A percentile compares a stretch with the other conserved stretches of the same genome.
Evolutionary conservation across 2,329 filamentous ascomycete genomes (phyloP).

Genomic region (Juglanconis juglandina): DNA sequence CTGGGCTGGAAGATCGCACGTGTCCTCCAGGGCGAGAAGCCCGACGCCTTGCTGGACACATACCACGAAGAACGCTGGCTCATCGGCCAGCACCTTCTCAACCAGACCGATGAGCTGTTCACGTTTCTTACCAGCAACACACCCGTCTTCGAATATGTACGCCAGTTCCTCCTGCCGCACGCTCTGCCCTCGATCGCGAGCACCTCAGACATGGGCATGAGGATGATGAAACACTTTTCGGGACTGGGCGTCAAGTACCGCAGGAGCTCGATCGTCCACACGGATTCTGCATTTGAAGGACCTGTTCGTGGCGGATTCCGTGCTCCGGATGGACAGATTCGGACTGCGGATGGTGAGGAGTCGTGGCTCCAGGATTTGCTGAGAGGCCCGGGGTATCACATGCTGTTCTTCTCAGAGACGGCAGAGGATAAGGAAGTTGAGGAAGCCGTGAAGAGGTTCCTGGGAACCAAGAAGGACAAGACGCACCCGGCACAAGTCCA

Average conservation of each 20-base stretch:
- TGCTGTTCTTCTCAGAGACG: slow-evolving; percentile 32
- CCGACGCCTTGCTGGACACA: slow-evolving; percentile 39
- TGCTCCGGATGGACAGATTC: slow-evolving; percentile 35
- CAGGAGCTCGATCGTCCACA: slow-evolving; percentile 33
- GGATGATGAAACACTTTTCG: slow-evolving; percentile 34
- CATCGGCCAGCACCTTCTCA: slow-evolving; percentile 34
- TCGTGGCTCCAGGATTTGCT: slow-evolving; percentile 26
- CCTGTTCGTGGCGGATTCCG: slow-evolving; percentile 44
- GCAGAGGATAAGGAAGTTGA: slow-evolving; percentile 1
- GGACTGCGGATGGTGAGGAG: slow-evolving; percentile 13
- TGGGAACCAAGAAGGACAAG: slow-evolving; percentile 16
- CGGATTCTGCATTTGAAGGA: slow-evolving; percentile 29
- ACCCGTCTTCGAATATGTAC: slow-evolving; percentile 32
- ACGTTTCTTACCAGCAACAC: slow-evolving; percentile 33
- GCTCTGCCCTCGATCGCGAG: slow-evolving; percentile 34
- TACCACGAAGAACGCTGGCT: slow-evolving; percentile 46
- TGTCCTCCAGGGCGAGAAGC: slow-evolving; percentile 1
- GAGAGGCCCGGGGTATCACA: slow-evolving; percentile 25
- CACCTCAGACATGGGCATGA: slow-evolving; percentile 20
- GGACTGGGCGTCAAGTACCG: slow-evolving; percentile 43
- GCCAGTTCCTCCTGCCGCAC: slow-evolving; percentile 36
- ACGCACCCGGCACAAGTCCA: slow-evolving; percentile 12
- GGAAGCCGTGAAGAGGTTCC: slow-evolving; percentile 15
- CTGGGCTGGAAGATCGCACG: slow-evolving; percentile 49
- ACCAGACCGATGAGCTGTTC: slow-evolving; percentile 38